Conservation (phyloP, 1,284 basidiomycete species). For the Mycosarcoma maydis region DNA sequence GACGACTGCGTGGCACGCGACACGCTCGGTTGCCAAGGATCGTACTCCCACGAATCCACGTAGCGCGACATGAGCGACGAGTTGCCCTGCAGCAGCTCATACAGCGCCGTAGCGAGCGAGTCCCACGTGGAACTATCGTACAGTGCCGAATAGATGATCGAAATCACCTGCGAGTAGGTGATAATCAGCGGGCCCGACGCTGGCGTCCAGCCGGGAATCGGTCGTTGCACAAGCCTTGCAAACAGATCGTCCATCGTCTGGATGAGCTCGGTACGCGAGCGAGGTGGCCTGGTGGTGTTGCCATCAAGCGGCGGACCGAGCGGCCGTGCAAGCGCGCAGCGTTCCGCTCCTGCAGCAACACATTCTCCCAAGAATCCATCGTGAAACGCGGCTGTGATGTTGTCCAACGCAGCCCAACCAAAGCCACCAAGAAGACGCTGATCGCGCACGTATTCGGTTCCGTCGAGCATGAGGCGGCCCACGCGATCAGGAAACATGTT, state of each 20-base stretch:
- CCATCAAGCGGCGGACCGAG: too few relatives aligned
- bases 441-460: constrained; percentile 40
- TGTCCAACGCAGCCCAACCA: constrained; percentile 35
- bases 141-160: constrained; percentile 28
- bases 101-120: constrained; percentile 11
- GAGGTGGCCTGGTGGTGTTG: too few relatives aligned
- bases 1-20: constrained; percentile 3
- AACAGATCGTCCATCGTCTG: constrained; percentile 23
- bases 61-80: constrained; percentile 18
- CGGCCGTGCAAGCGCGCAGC: constrained; percentile 30
- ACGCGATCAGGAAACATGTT: constrained; percentile 42
- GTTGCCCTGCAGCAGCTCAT: constrained; percentile 27
- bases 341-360: constrained; percentile 26
- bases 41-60: constrained; percentile 31
- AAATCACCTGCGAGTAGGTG: constrained; percentile 28
- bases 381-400: constrained; percentile 36
- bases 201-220: constrained; percentile 21
- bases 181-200: constrained; percentile 26
- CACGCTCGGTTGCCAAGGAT: too few relatives aligned
- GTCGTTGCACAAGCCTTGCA: constrained; percentile 5
- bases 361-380: constrained; percentile 49
- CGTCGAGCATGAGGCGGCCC: constrained; percentile 36
- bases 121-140: constrained; percentile 32
- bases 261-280: constrained; percentile 1
- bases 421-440: constrained; percentile 27